Base-by-base conservation (phyloP, 345 rosid species). In the Eucalyptus caleyi region DNA sequence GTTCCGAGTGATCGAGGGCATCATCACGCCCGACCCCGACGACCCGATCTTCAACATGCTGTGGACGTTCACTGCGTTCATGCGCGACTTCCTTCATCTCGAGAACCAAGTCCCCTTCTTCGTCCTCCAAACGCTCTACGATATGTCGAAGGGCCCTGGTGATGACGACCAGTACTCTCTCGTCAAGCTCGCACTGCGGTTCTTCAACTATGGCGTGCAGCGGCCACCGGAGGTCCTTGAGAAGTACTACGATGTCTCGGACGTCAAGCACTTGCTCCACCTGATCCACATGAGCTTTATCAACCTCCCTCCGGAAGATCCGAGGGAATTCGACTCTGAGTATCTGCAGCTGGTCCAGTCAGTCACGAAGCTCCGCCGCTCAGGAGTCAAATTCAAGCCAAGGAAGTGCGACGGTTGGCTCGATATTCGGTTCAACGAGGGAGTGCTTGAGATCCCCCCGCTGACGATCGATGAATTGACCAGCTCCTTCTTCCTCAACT, bases 51-150 rank as follows among this genome's bases (percentile, higher is more conserved):
- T 94, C 89, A 92, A 91, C 16, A 90, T 94, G 91, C 60, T 93
- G 45, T 93, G 95, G 96, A 82, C 94, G 12, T 89, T 93, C n/a
- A 91, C 92, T 1, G 93, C 90, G 6, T 51, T 95, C 27, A 77
- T 89, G 81, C 88, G 93, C 1, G 97, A 95, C 90, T 90, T 95
- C 50, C 93, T 95, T 18, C 90, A 90, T 80, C 86, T 95, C 6
- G 97, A 95, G 91, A 95, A 95, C 47, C 96, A 95, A 89, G 91
- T 95, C n/a, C 96, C 97, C 77, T 93, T 88, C 89, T 86, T 94
- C 54, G 91, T 94, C 86, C 95, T 95, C 87, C 85, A 91, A 47
- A 42, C 88, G 44, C 89, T 94, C 5, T 94, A 88, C 11, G 87
- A 92, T 32, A 62, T 90, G 30, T 90, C 93, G 2, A 88, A 90